Conservation (phyloP, 805 yeast species). For the Pichia eremophila region DNA sequence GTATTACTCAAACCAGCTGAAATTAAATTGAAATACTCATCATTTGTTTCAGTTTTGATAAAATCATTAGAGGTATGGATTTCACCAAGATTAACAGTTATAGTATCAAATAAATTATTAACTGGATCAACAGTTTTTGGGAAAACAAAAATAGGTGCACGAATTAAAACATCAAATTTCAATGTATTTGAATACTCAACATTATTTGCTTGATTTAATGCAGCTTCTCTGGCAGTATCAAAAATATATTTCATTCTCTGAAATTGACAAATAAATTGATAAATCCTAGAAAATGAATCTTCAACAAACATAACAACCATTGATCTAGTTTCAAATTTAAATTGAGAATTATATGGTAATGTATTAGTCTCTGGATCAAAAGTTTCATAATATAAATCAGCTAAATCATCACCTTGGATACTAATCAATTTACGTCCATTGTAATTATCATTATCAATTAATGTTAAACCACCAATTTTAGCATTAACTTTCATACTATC, state of each 20-base stretch:
- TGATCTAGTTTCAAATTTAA: constrained; percentile 67
- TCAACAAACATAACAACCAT: constrained; percentile 72
- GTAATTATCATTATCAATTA: constrained; percentile 68
- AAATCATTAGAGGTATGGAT: constrained; percentile 61
- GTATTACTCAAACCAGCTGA: constrained; percentile 66
- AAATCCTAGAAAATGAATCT: constrained; percentile 60
- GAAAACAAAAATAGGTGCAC: constrained; percentile 77
- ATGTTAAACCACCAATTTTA: constrained; percentile 66
- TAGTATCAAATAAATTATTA: constrained; percentile 40
- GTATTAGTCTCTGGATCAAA: constrained; percentile 47
- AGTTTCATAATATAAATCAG: constrained; percentile 78
- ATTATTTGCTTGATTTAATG: constrained; percentile 66
- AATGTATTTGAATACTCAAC: constrained; percentile 49
- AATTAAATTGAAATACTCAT: constrained; percentile 42
- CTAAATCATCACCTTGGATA: constrained; percentile 71
- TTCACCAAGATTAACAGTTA: constrained; percentile 77
- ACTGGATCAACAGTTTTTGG: constrained; percentile 46
- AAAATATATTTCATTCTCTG: constrained; percentile 81
- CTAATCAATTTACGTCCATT: constrained; percentile 47
- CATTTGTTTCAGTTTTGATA: constrained; percentile 9
- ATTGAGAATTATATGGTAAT: constrained; percentile 42
- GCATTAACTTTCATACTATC: constrained; percentile 67
- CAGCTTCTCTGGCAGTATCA: constrained; percentile 82
- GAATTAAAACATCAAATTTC: constrained; percentile 60
- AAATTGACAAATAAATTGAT: constrained; percentile 62